These are phyloP conservation scores for Zymoseptoria passerinii DNA, from an alignment of 2,329 filamentous ascomycete species.

Conservation along the genomic window DNA sequence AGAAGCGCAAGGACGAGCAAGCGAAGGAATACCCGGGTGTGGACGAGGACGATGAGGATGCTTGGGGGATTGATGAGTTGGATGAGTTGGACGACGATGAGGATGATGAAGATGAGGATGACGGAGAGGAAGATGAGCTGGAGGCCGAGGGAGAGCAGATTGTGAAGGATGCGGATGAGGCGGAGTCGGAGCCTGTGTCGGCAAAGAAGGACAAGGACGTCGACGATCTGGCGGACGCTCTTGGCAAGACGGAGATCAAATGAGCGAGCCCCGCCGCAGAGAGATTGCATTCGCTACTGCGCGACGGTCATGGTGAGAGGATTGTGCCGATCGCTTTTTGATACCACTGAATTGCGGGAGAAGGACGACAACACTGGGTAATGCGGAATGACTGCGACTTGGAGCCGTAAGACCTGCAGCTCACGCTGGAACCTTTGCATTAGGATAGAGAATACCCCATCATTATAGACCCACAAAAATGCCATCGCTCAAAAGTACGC, in stretches of 20 bases:
- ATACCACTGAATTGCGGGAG: background rate
- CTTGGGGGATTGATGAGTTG: conserved; percentile 78
- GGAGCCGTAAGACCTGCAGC: background rate
- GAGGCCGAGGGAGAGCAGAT: conserved; percentile 64
- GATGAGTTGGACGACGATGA: conserved; percentile 74
- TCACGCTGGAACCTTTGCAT: background rate
- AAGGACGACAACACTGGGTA: background rate
- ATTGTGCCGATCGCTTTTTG: background rate
- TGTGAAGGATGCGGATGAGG: conserved; percentile 60
- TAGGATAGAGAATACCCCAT: background rate
- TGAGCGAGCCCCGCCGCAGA: conserved; percentile 6
- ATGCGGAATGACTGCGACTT: background rate
- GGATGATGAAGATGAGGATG: conserved; percentile 51
- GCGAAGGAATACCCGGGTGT: conserved; percentile 45
- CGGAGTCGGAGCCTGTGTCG: conserved; percentile 64
- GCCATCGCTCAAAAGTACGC: background rate
- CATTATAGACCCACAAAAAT: background rate
- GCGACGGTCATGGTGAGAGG: background rate
- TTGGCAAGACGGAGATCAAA: conserved; percentile 58
- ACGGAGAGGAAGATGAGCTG: conserved; percentile 47
- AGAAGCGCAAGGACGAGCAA: conserved; percentile 41
- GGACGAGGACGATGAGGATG: conserved; percentile 64
- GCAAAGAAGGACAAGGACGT: conserved; percentile 68
- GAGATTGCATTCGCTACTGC: background rate
- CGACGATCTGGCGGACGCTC: conserved; percentile 65